These are phyloP conservation scores for Raphanus raphanistrum DNA, from an alignment of 345 rosid species.

Conservation along the genomic window DNA sequence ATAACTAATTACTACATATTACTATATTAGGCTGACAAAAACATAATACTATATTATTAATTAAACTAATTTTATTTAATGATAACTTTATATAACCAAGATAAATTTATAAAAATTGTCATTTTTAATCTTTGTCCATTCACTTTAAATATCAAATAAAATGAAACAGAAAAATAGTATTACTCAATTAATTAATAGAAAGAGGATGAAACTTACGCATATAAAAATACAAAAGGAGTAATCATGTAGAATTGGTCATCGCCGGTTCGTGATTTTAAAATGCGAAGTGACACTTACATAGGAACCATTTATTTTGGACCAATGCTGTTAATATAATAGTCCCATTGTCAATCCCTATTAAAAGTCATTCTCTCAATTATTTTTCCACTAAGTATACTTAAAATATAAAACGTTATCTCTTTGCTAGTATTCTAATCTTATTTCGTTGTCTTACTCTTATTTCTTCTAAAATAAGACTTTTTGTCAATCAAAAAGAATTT, in stretches of 20 bases:
- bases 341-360: conserved; percentile 4
- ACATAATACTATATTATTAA: no score
- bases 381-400: neutral
- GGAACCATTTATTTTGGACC: conserved; percentile 32
- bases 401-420: conserved; percentile 22
- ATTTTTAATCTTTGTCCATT: no score
- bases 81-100: no score
- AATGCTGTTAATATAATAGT: conserved; percentile 12
- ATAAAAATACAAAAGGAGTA: neutral
- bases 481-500: neutral
- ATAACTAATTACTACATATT: no score
- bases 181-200: neutral
- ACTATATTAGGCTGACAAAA: no score
- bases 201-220: neutral
- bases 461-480: neutral
- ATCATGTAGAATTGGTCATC: neutral
- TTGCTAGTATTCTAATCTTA: neutral
- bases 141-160: no score
- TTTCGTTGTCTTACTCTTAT: neutral
- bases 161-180: neutral
- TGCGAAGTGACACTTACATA: conserved; percentile 29
- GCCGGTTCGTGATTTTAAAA: neutral
- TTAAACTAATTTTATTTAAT: no score
- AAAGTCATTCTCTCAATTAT: conserved; percentile 12
- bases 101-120: no score